A percentile compares a stretch with the other conserved stretches of the same genome.
Conservation (phyloP, 2,329 filamentous ascomycete species). For the Botrytis sinoallii region DNA sequence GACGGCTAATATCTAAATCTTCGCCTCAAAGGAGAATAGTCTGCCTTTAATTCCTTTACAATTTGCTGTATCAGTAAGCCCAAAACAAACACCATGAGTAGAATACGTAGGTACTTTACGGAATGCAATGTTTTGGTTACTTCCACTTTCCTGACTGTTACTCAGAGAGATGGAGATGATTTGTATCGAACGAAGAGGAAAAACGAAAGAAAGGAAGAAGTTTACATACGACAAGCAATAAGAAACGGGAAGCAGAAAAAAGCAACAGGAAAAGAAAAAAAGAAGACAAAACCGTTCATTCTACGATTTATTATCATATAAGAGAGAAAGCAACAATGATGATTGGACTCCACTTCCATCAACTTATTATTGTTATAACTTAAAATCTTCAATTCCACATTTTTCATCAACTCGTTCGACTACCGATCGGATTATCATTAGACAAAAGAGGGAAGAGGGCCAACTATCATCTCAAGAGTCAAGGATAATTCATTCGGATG, state of each 20-base stretch:
- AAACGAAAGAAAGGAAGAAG: background rate
- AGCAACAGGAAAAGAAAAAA: background rate
- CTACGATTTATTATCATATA: background rate
- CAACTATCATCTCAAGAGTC: constrained; percentile 1
- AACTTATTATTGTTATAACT: background rate
- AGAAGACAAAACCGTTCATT: background rate
- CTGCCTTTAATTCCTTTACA: background rate
- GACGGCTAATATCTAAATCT: constrained; percentile 9
- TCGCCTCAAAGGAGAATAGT: background rate
- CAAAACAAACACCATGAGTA: background rate
- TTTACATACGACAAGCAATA: background rate
- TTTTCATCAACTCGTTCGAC: background rate
- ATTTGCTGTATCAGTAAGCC: background rate
- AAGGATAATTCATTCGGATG: constrained; percentile 1
- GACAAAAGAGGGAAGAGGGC: constrained; percentile 16
- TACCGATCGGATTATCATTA: constrained; percentile 22
- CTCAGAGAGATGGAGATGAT: background rate
- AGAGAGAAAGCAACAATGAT: background rate
- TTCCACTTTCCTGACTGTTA: background rate
- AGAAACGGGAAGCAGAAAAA: background rate
- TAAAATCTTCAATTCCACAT: constrained; percentile 25
- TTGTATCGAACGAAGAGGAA: background rate
- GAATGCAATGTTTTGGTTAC: background rate
- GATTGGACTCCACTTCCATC: constrained; percentile 2
- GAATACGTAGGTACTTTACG: background rate